Evolutionary conservation across 2,329 filamentous ascomycete species (phyloP), one percentile per base, ranked within the genome.

Genomic region (Verticillium nubilum): DNA sequence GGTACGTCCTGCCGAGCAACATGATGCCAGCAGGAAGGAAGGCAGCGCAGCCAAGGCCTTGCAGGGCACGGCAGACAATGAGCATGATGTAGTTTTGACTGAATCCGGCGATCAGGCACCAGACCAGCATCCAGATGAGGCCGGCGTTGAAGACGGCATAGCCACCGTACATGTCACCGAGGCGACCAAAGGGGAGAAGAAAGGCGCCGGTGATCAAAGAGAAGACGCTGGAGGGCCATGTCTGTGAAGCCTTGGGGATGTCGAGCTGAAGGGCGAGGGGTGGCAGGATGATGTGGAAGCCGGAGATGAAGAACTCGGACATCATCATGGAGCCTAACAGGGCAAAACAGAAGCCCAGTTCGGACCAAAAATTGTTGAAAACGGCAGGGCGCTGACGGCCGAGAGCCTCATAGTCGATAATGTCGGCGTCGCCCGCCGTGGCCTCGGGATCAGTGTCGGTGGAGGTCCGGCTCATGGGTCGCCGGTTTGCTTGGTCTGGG

Each of bases 211-310:
- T 77, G 0, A 81, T 77, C 63, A 88, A 67, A 12, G 89, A 87
- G 50, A 86, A 83, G 52, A 86, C 80, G 66, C 76, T 86, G 70
- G 75, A 86, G 65, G 74, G 89, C 90, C 85, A 92, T 72, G 77
- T 91, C 72, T 69, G 82, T 65, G 68, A 85, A 50, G 68, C 80
- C 68, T 72, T 79, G 0, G 89, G 84, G 47, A 95, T 92, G 42
- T 84, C 59, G 4, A 95, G 79, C 1, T 84, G 80, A 12, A 72
- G 68, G 12, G 85, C 77, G 3, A 95, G 71, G 0, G 84, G 84
- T 1, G 91, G 90, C 0, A 93, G 73, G 27, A 94, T 83, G 64
- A 90, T 88, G 61, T 82, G 83, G 70, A 93, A 95, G 31, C 91
- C 91, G 54, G 87, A 89, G 56, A 94, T 83, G 68, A 88, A 89